Evolutionary conservation across 2,329 filamentous ascomycete species (phyloP), one percentile per base, ranked within the genome.

Genomic region (Botryotinia calthae): DNA sequence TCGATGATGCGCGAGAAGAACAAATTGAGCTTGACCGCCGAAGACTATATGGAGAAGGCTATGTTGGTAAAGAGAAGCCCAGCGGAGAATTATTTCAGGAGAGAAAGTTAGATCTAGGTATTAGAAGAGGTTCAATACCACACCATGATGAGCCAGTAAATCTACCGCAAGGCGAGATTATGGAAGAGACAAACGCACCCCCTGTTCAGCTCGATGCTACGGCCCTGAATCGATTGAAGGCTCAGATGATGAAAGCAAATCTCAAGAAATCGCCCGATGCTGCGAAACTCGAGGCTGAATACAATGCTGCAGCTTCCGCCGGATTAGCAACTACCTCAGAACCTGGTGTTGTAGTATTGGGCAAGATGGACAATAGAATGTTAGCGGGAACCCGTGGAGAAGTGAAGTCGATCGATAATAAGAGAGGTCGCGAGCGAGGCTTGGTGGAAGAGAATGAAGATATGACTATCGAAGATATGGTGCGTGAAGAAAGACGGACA

Each of bases 391-490:
- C 84, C 0, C 85, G 89, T 8, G 86, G 83, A 31, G 96, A 98
- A 82, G 92, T 95, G 72, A 95, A 91, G 77, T 84, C 89, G 0
- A 85, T 98, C 12, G 89, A 91, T 40, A 97, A 89, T 73, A 96
- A 92, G 79, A 89, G 95, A 65, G 95, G 95, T 4, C 87, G 89
- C 9, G 95, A 97, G 82, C 90, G 95, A 71, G 96, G 95, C 1
- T 87, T 90, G 12, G 92, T 99, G 9, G 89, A 93, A 77, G 94
- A 96, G 76, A 98, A 98, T 80, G 93, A 97, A 70, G 94, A 98
- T 78, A 98, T 99, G 94, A 91, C 86, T 44, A 92, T 99, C 74
- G 94, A 97, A 71, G 96, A 99, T 82, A 99, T 99, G 96, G 90
- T 99, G 28, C 90, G 94, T 42, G 95, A 98, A 82, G 96, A 99